A percentile compares a stretch with the other conserved stretches of the same genome.
Conservation (phyloP, 2,329 filamentous ascomycete genomes). For the Furcasterigmium sp. region DNA sequence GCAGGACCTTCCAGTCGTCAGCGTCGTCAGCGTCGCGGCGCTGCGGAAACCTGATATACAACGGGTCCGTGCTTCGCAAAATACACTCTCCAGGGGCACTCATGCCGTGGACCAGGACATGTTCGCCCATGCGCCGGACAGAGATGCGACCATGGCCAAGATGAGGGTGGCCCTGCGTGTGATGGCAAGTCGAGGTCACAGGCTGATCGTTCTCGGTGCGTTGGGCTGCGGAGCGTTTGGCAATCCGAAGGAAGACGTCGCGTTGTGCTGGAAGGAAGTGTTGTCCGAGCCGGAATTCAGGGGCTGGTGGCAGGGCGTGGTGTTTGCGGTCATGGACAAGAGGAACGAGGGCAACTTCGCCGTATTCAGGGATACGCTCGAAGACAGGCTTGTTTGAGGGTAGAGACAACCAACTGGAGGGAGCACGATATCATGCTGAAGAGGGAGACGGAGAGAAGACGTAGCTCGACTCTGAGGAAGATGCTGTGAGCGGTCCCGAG, state of each 20-base stretch:
- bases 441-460: too few relatives aligned
- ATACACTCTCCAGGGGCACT: conserved; percentile 1
- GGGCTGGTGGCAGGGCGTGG: conserved; percentile 58
- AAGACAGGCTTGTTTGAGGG: conserved; percentile 24
- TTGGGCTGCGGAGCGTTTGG: conserved; percentile 63
- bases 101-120: conserved; percentile 20
- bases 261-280: conserved; percentile 56
- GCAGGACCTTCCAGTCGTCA: conserved; percentile 43
- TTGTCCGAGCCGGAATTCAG: conserved; percentile 58
- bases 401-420: background rate
- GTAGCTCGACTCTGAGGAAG: too few relatives aligned
- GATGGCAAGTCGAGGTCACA: conserved; percentile 50
- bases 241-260: conserved; percentile 60
- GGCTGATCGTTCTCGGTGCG: conserved; percentile 60
- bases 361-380: conserved; percentile 39
- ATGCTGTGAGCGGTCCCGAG: too few relatives aligned
- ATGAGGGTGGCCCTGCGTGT: conserved; percentile 57
- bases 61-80: conserved; percentile 12
- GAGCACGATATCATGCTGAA: too few relatives aligned
- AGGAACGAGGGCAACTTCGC: conserved; percentile 43
- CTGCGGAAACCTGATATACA: conserved; percentile 32
- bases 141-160: conserved; percentile 54
- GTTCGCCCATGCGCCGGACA: conserved; percentile 37
- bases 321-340: conserved; percentile 56
- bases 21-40: conserved; percentile 57